phyloP scores from a whole-genome alignment of 1,284 basidiomycete species.

The Cystobasidiaceae sp. region DNA sequence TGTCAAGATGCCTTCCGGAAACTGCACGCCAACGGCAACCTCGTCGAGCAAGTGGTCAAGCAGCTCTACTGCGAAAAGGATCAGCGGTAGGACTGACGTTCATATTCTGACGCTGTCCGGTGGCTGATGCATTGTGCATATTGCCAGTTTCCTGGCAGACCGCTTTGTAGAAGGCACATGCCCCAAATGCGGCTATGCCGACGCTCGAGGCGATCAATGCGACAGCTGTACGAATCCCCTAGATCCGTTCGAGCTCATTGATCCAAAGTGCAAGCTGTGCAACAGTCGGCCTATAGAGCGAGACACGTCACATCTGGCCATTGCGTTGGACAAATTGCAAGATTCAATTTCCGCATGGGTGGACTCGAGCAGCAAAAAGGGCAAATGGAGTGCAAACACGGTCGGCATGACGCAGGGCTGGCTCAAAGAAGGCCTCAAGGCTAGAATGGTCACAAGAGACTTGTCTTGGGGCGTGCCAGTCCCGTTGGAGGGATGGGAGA shows the following conservation, averaged over 20 bases:
- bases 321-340: slow-evolving; percentile 80
- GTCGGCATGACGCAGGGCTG: slow-evolving; percentile 88
- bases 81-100: slow-evolving; percentile 57
- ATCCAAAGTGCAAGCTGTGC: slow-evolving; percentile 88
- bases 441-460: slow-evolving; percentile 89
- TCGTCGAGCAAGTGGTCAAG: slow-evolving; percentile 76
- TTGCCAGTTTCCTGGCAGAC: slow-evolving; percentile 77
- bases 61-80: slow-evolving; percentile 92
- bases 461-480: slow-evolving; percentile 95
- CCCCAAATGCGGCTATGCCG: slow-evolving; percentile 80
- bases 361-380: slow-evolving; percentile 66
- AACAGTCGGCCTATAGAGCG: slow-evolving; percentile 61
- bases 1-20: slow-evolving; percentile 81
- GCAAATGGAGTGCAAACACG: slow-evolving; percentile 87
- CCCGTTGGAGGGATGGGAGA: slow-evolving; percentile 71
- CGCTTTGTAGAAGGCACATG: slow-evolving; percentile 92
- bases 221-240: slow-evolving; percentile 89
- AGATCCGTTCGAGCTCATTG: slow-evolving; percentile 79
- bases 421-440: slow-evolving; percentile 76
- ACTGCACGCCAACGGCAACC: slow-evolving; percentile 66
- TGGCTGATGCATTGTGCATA: not conserved
- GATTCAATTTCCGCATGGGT: slow-evolving; percentile 84
- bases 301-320: slow-evolving; percentile 86
- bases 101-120: not conserved
- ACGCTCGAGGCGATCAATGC: slow-evolving; percentile 97